Evolutionary conservation across 2,329 filamentous ascomycete genomes (phyloP), one percentile per base, ranked within the genome.

Genomic region (Neospermospora avenae): DNA sequence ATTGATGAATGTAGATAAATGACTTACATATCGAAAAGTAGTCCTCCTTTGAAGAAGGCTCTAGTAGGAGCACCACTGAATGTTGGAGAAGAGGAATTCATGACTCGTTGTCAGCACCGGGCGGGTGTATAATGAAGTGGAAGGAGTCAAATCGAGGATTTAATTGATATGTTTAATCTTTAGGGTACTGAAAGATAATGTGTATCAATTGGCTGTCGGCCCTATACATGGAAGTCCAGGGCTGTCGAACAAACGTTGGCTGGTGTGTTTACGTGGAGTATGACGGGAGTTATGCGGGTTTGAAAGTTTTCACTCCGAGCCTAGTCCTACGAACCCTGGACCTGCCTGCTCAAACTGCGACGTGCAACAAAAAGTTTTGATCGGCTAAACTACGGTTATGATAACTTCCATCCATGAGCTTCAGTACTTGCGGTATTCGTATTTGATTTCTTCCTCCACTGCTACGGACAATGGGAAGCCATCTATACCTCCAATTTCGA

Each of bases 1-100:
- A 24, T 34, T 41, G 1, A n/a, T 39, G 7, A 18, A 14, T n/a
- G 37, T 24, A 16, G 10, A 25, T 44, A n/a, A 44, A 8, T n/a
- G 3, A 49, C 62, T 52, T 92, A 57, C 86, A 91, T 90, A 72
- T 91, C 88, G 69, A 90, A 73, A 41, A 71, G 58, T 2, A 71
- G 52, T n/a, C 67, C 68, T 20, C 60, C 60, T 18, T 66, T 66
- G 41, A 71, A 71, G 25, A 57, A 56, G 8, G 60, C 65, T 35
- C 58, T 67, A 59, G 67, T 62, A 46, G 69, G 67, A 35, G 68
- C 57, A 37, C 59, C 57, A 39, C 59, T 63, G 57, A 65, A 68
- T 37, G 61, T 49, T 58, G 58, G 46, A 22, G 62, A 25, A 46
- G 56, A 48, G 22, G 69, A 71, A 14, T 60, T 68, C 70, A 71